These are phyloP conservation scores for Cyclanthera cordifolia DNA, from an alignment of 306 rosid genomes.

Conservation along the genomic window DNA sequence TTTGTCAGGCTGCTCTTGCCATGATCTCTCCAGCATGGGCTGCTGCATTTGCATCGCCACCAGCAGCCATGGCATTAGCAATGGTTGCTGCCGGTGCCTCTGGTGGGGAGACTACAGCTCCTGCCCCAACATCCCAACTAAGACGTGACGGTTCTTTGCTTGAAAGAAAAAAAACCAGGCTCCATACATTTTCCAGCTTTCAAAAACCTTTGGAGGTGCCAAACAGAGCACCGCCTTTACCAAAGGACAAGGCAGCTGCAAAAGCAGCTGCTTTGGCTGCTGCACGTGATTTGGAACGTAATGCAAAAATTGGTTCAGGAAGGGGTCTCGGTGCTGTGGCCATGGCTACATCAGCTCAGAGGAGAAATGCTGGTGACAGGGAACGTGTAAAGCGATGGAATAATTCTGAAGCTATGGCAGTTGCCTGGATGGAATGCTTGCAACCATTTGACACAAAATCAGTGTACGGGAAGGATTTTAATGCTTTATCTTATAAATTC, in stretches of 20 bases:
- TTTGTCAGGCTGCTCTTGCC: constrained; percentile 75
- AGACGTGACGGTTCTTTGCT: constrained; percentile 76
- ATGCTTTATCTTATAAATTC: constrained; percentile 75
- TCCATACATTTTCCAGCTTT: constrained; percentile 86
- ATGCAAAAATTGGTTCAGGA: constrained; percentile 86
- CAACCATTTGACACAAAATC: constrained; percentile 93
- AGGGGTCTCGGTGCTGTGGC: constrained; percentile 98
- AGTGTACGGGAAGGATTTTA: constrained; percentile 86
- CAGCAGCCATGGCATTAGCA: constrained; percentile 97
- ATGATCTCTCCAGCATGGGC: constrained; percentile 96
- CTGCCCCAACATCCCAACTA: constrained; percentile 41
- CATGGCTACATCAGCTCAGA: constrained; percentile 95
- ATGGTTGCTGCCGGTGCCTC: constrained; percentile 99
- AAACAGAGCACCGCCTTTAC: constrained; percentile 49
- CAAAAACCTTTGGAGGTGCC: constrained; percentile 61
- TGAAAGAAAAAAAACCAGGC: constrained; percentile 69
- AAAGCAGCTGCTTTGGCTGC: constrained; percentile 95
- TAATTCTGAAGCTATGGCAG: constrained; percentile 90
- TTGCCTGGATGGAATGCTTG: constrained; percentile 98
- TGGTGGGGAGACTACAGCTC: constrained; percentile 59
- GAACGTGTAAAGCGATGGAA: constrained; percentile 89
- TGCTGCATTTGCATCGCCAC: constrained; percentile 98
- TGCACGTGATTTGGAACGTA: constrained; percentile 84
- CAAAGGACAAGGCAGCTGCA: constrained; percentile 86
- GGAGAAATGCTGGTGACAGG: constrained; percentile 73